Evolutionary conservation across 2,329 filamentous ascomycete species (phyloP), one percentile per base, ranked within the genome.

Genomic region (Ceratocystis harringtonii): DNA sequence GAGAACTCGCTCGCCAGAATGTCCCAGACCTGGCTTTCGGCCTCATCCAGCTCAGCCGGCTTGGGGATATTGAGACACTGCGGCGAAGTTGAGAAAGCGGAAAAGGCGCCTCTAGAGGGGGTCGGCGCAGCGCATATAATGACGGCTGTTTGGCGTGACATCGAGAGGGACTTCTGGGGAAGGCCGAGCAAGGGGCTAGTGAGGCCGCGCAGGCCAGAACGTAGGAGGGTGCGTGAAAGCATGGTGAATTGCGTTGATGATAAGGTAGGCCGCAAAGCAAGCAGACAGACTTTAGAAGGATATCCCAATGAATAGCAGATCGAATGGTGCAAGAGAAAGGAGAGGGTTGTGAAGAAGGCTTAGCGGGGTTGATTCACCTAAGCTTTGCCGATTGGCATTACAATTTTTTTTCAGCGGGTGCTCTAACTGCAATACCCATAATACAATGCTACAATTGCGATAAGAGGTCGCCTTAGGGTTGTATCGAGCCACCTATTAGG

Each of bases 21-120:
- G 66, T 81, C 78, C 76, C 82, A 86, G 70, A 88, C 81, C 67
- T 78, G 76, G 36, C 78, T 76, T 72, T 88, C 85, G 72, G 81
- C 80, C 1, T 78, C 77, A 71, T 81, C 75, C 64, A 84, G 76
- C 69, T 79, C 77, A 67, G 76, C 77, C 44, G 81, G 81, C 68
- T 80, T 79, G 65, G 77, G 73, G 68, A 71, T 74, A 69, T 73
- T 70, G 19, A 72, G 68, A 7, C 71, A 67, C 5, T 71, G 68
- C 12, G 69, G 65, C 1, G 72, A 67, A 7, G 72, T 65, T 8
- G 72, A 73, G 45, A 72, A 73, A n/a, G 55, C 28, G 25, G 19
- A n/a, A 6, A 58, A 22, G 28, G 61, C 43, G 67, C 67, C 36
- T 10, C 50, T 5, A 45, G 60, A 25, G 67, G n/a, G 50, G 15